A percentile compares a stretch with the other conserved stretches of the same genome.
phyloP scores from a whole-genome alignment of 2,329 filamentous ascomycete genomes.

The Colletotrichum limetticola region DNA sequence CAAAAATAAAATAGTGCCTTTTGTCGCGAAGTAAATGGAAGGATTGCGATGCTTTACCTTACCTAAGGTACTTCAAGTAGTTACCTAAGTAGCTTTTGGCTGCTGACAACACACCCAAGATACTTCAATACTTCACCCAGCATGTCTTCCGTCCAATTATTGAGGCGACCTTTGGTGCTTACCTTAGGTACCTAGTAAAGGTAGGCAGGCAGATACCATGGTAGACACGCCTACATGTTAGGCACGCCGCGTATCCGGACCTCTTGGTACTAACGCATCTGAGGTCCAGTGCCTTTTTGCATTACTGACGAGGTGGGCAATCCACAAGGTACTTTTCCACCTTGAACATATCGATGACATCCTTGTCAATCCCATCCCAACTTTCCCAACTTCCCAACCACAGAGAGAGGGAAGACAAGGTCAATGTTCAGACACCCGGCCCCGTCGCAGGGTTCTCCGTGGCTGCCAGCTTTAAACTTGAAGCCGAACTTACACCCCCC shows the following conservation, averaged over 20 bases:
- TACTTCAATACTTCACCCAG: not conserved
- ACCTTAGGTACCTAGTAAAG: too few species aligned
- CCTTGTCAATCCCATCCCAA: slow-evolving; percentile 6
- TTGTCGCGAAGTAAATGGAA: not conserved
- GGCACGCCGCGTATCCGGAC: not conserved
- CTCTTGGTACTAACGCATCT: not conserved
- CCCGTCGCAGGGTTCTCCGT: slow-evolving; percentile 22
- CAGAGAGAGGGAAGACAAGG: not conserved
- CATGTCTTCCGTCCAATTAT: not conserved
- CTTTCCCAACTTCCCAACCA: not conserved
- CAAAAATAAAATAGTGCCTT: not conserved
- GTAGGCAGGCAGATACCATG: too few species aligned
- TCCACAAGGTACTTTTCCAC: not conserved
- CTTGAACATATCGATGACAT: not conserved
- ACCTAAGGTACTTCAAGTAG: too few species aligned
- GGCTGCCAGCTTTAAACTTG: slow-evolving; percentile 28
- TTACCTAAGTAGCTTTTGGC: not conserved
- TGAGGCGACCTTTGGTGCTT: too few species aligned
- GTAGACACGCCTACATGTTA: too few species aligned
- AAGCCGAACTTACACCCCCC: slow-evolving; percentile 17
- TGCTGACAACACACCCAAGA: not conserved
- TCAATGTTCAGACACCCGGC: not conserved
- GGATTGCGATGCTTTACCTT: not conserved
- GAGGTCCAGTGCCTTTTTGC: not conserved
- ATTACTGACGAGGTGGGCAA: not conserved